Evolutionary conservation across 352 stramenopile species (phyloP).

Genomic region (Phytophthora pinifolia): DNA sequence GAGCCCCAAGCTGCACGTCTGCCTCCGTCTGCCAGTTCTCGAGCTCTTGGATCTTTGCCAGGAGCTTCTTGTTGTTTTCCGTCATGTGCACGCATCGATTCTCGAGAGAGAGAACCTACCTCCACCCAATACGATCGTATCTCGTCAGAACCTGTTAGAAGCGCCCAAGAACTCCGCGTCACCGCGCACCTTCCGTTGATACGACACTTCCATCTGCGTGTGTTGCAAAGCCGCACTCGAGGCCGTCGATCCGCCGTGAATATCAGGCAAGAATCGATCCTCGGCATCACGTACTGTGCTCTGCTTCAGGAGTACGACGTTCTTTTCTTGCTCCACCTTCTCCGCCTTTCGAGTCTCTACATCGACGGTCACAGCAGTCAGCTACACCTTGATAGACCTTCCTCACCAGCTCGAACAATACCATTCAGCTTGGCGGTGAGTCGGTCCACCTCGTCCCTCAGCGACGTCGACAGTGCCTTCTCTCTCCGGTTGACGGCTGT

Average conservation of each 20-base stretch:
- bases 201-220: constrained; percentile 65
- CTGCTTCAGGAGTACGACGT: constrained; percentile 26
- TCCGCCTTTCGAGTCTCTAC: constrained; percentile 48
- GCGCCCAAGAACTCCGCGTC: not conserved
- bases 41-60: constrained; percentile 63
- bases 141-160: not conserved
- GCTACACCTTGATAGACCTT: not conserved
- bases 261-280: constrained; percentile 40
- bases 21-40: constrained; percentile 52
- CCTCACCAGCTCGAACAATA: constrained; percentile 18
- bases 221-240: constrained; percentile 53
- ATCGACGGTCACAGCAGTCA: constrained; percentile 8
- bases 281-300: constrained; percentile 23
- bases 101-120: constrained; percentile 59
- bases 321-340: constrained; percentile 55
- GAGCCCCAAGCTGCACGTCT: constrained; percentile 30
- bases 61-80: constrained; percentile 72
- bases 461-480: constrained; percentile 39
- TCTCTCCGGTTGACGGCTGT: constrained; percentile 48
- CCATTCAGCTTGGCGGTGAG: constrained; percentile 35
- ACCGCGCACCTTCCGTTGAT: constrained; percentile 55
- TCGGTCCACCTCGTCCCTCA: constrained; percentile 40
- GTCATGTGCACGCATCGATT: constrained; percentile 57
- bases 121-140: not conserved
- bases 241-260: constrained; percentile 26